Evolutionary conservation across 371 early-diverging fungal genomes (phyloP).

Genomic region (Syncephalastrum racemosum): DNA sequence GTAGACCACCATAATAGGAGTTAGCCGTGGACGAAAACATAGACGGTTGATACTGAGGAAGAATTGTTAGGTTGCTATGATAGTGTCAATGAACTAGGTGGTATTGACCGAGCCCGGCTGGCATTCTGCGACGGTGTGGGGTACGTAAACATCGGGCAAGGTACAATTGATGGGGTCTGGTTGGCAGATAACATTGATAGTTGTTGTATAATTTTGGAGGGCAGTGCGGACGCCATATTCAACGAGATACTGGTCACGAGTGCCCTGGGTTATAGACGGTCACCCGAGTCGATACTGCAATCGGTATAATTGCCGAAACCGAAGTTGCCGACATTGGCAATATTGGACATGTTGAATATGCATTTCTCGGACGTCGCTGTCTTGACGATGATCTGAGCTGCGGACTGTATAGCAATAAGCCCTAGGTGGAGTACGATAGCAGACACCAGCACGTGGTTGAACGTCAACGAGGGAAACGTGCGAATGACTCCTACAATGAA

Average conservation of each 20-base stretch:
- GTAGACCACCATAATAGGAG: too few species aligned
- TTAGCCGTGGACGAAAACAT: too few species aligned
- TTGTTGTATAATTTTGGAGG: neutral
- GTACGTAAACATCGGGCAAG: neutral
- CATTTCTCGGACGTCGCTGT: too few species aligned
- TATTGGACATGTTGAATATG: too few species aligned
- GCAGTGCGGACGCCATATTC: neutral
- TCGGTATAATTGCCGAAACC: neutral
- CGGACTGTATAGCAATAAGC: conserved; percentile 16
- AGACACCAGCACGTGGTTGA: conserved; percentile 8
- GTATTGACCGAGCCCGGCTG: conserved; percentile 6
- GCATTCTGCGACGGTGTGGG: conserved; percentile 9
- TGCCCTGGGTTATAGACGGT: neutral
- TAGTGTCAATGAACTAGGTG: conserved; percentile 7
- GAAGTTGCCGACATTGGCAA: too few species aligned
- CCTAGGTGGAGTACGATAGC: conserved; percentile 17
- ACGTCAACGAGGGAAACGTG: conserved; percentile 2
- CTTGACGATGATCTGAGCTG: conserved; percentile 14
- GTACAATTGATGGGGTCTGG: conserved; percentile 13
- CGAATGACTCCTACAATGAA: conserved; percentile 11
- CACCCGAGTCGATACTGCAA: neutral
- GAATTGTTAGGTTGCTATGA: neutral
- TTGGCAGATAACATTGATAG: neutral
- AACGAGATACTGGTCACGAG: neutral
- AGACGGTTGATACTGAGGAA: too few species aligned